Base-by-base conservation (phyloP, 2,329 filamentous ascomycete species). In the Diplodia mutila region DNA sequence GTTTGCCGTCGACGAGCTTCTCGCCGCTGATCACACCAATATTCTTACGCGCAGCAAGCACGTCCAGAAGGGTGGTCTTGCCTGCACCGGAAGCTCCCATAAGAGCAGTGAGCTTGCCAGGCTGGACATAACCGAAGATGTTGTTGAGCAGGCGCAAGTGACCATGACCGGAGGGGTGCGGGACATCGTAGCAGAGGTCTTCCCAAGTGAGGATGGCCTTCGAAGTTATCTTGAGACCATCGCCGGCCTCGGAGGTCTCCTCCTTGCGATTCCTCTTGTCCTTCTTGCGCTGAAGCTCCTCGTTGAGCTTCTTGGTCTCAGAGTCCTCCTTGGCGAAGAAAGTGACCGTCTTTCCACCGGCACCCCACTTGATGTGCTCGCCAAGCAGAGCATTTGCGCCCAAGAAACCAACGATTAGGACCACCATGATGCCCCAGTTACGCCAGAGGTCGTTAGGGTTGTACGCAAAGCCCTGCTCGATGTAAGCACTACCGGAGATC, bases 31-130 rank as follows among this genome's bases (percentile, higher is more conserved):
- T 86, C 5, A 89, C 86, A 70, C 89, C 88, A 69, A 89, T 87
- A 70, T 86, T 90, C 77, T 88, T 89, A 67, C 89, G 80, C 5
- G 85, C 80, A 1, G 89, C 88, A 12, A 96, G 81, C 0, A 94
- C 91, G 73, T 97, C 91, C 2, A 97, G 82, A 0, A 96, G 82
- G 0, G 93, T 96, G 0, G 92, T 95, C 80, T 97, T 97, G 59
- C 93, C 93, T 4, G 92, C 93, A n/a, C 86, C 86, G 3, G 84
- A 86, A 1, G 90, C 91, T 65, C 93, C 93, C 84, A 95, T 92
- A 1, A 96, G 81, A 0, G 92, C 92, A 52, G 92, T 88, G 86
- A 96, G 89, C 21, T 90, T 80, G 21, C 92, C 92, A 0, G 92
- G 92, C 73, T 93, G 93, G 1, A 89, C 91, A 71, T 91, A 94